Conservation (phyloP, 2,329 filamentous ascomycete genomes). For the Aureobasidium uvarum region DNA sequence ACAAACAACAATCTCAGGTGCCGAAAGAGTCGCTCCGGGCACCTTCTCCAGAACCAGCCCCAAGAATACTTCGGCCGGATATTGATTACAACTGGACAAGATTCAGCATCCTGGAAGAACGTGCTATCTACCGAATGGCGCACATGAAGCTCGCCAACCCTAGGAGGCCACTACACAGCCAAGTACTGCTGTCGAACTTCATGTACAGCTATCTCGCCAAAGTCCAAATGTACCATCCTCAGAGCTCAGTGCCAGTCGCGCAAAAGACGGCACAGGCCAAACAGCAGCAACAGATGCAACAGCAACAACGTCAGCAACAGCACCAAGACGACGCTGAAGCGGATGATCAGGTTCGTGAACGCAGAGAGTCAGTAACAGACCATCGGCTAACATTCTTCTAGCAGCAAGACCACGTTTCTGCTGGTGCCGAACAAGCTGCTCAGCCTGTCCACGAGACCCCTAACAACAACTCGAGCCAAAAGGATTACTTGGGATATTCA, state of each 20-base stretch:
- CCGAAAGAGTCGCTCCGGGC: conserved; percentile 56
- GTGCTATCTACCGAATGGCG: conserved; percentile 97
- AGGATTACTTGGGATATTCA: conserved; percentile 39
- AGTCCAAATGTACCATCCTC: conserved; percentile 97
- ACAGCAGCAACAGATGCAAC: conserved; percentile 44
- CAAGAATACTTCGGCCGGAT: conserved; percentile 73
- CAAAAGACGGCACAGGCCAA: conserved; percentile 57
- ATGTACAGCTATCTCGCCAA: conserved; percentile 99
- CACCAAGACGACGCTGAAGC: neutral
- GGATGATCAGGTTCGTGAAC: neutral
- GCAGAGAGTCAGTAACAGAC: neutral
- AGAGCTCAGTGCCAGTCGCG: conserved; percentile 77
- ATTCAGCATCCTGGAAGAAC: conserved; percentile 91
- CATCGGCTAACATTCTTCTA: neutral
- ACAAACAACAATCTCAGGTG: conserved; percentile 63
- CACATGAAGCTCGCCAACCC: conserved; percentile 99
- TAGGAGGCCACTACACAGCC: conserved; percentile 83
- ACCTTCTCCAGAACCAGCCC: conserved; percentile 75
- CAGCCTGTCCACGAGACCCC: neutral
- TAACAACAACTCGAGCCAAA: conserved; percentile 22
- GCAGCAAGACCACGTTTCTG: neutral
- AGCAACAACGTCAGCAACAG: conserved; percentile 33
- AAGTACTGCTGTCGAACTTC: conserved; percentile 96
- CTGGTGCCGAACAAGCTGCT: neutral
- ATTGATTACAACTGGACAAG: conserved; percentile 95